Base-by-base conservation (phyloP, 192 early-diverging fungal genomes). In the Backusella psychrophila region DNA sequence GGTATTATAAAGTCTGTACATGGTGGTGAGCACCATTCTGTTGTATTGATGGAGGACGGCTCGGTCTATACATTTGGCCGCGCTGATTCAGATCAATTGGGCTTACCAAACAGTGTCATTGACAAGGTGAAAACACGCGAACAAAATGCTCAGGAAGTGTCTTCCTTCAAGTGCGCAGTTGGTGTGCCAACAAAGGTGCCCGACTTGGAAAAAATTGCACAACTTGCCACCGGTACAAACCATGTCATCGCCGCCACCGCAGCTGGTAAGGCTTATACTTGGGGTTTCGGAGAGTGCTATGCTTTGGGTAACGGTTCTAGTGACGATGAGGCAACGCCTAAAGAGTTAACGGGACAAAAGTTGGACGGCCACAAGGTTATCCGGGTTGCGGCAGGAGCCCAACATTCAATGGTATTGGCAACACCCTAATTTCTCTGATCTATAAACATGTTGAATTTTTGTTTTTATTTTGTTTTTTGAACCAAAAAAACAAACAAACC, bases 211-310 rank as follows among this genome's bases (percentile, higher is more conserved):
- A 59, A 74, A 5, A 78, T 92, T 11, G 74, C 66, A 14, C 80
- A 81, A 35, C 81, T 96, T 78, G 81, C 83, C 21, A 86, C 84
- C 69, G 92, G 92, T 44, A 80, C 83, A 21, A 86, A 89, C 74
- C 88, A 89, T 79, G 83, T 79, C 46, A 59, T 91, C 29, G 90
- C 85, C 12, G 69, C 91, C 42, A 86, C 87, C 2, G 44, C 74
- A 42, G 88, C 88, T 39, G 90, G 90, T 59, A 78, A 85, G 8
- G 87, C 93, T 17, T 96, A 93, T 76, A 82, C 91, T 11, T 98
- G 97, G 96, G 97, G 97, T 29, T 97, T 91, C 78, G 95, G 94
- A 52, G 94, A 95, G 70, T 91, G 90, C 85, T 88, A 92, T 6
- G 93, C 93, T 77, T 89, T 96, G 41, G 92, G 92, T 29, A 97